Evolutionary conservation across 139 green algal genomes (phyloP).

Genomic region (Chlorella vulgaris): DNA sequence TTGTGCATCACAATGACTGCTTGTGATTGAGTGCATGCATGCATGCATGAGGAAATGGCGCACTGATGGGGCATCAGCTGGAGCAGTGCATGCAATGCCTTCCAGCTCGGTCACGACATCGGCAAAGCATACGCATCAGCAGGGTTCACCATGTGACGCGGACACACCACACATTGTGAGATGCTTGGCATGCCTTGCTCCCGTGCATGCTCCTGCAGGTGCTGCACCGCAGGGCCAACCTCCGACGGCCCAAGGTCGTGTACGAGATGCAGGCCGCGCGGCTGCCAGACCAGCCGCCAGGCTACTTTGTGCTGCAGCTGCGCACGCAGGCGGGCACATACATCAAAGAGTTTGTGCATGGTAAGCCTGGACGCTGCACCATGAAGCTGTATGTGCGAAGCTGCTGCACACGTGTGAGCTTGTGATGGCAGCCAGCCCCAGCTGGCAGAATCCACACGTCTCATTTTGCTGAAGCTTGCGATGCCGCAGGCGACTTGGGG

Average conservation of each 20-base stretch:
- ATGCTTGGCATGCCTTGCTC: neutral
- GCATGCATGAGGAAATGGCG: too few species aligned
- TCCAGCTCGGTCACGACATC: too few species aligned
- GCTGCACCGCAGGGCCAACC: constrained; percentile 77
- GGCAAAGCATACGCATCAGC: neutral
- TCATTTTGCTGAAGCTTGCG: neutral
- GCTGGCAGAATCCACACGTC: neutral
- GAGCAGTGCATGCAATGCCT: too few species aligned
- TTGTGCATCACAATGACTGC: neutral
- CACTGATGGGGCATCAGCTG: too few species aligned
- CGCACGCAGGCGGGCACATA: constrained; percentile 83
- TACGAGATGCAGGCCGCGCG: constrained; percentile 23
- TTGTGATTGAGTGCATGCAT: too few species aligned
- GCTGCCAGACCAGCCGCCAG: constrained; percentile 20
- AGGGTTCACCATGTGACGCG: neutral
- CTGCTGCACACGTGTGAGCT: neutral
- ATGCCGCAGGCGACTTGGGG: constrained; percentile 31
- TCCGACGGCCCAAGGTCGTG: constrained; percentile 45
- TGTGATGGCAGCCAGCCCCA: neutral
- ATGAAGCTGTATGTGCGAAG: neutral
- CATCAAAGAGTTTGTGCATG: constrained; percentile 80
- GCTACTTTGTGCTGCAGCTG: constrained; percentile 73
- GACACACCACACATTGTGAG: too few species aligned
- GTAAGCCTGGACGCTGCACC: neutral
- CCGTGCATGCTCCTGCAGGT: constrained; percentile 38